Base-by-base conservation (phyloP, 495 filamentous ascomycete genomes). In the Oidiodendron maius region DNA sequence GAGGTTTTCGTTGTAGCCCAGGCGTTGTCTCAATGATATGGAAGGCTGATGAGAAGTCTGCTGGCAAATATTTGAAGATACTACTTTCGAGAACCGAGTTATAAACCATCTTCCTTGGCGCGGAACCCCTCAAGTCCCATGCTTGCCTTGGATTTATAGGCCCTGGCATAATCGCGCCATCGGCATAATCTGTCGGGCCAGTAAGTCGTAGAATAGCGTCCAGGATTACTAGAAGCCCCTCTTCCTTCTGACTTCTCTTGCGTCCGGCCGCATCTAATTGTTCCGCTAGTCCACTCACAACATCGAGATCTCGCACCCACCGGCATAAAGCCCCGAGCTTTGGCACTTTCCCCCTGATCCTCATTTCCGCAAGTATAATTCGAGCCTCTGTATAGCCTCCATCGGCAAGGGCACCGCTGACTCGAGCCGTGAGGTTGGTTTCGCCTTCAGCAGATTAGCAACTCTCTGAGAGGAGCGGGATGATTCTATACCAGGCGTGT, bases 241-340 rank as follows among this genome's bases (percentile, higher is more conserved):
- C 41, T 8, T 66, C 63, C 26, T 49, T 51, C 32, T 45, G n/a
- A 13, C 44, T 52, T 36, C 55, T 52, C 20, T 32, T 38, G 16
- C 11, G 26, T n/a, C 43, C 20, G 10, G 32, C 21, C 6, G 22
- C 57, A 8, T 48, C 57, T 0, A 60, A 12, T 36, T 60, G 57
- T 28, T 60, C 57, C 37, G 55, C 54, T 1, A 72, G 49, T 6
- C 69, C 67, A 55, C 64, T 71, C 38, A 71, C 64, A 25, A 69
- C 66, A 50, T 75, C 71, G 26, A 73, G 58, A 43, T 74, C 71
- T 39, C 71, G 56, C 25, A 75, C 71, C 71, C 71, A 75, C 32
- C 71, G 61, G 46, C 68, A 71, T 9, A 75, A 58, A 1, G 71
- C 67, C 3, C 71, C 71, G 6, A 74, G 57, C 39, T 71, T 71